Base-by-base conservation (phyloP, 208 protist species). In the Trypanosoma mega region DNA sequence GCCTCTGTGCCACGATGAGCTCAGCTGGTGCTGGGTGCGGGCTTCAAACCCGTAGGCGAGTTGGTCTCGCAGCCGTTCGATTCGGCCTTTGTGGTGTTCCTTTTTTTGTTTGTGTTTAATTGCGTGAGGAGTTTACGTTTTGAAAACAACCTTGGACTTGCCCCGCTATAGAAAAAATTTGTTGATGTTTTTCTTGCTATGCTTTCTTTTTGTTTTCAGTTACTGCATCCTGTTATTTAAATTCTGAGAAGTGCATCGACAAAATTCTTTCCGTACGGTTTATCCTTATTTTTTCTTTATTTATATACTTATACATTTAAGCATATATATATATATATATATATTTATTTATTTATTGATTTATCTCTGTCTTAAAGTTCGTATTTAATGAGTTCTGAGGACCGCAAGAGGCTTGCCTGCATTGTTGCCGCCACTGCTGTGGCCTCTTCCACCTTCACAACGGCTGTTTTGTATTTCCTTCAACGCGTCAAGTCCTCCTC, bases 1-100 rank as follows among this genome's bases (percentile, higher is more conserved):
- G 34, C 34, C 6, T 57, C 12, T 56, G 79, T 67, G 77, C 76
- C 66, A 70, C 74, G 77, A 87, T 84, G 77, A 83, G 76, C 80
- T 84, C 74, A 87, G 80, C 80, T 87, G 80, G 80, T 87, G 80
- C 80, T 87, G 80, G 80, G 80, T 84, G 80, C 80, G 80, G 80
- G 80, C 80, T 87, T 87, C 80, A 87, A 87, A 87, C 80, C 83
- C 83, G 77, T 85, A 90, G 85, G 85, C 84, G 85, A 85, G 85
- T 87, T 87, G 85, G 68, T 78, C 87, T 91, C 87, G 85, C 87
- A 93, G 87, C 87, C 87, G 87, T 93, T 90, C 87, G 83, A 93
- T 90, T 93, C 87, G 83, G 87, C 83, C 82, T 93, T 93, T 74
- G 87, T 81, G 87, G 87, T 79, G 83, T 90, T 53, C n/a, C 61